Conservation (phyloP, 805 yeast genomes). For the Wickerhamiella kazuoi region DNA sequence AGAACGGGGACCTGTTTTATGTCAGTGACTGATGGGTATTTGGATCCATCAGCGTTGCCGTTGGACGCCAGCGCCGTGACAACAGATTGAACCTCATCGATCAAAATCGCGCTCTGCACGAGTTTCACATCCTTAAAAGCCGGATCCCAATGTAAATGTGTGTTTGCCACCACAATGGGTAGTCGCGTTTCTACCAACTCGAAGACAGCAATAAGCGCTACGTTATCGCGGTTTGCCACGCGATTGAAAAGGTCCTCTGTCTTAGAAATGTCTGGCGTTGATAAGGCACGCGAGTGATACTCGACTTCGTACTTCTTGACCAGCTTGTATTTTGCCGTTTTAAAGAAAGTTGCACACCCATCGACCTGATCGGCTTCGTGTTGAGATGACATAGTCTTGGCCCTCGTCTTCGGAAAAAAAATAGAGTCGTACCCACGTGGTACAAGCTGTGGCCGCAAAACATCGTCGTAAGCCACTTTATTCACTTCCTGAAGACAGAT, state of each 20-base stretch:
- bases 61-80: slow-evolving; percentile 29
- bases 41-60: slow-evolving; percentile 17
- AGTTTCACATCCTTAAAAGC: slow-evolving; percentile 89
- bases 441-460: slow-evolving; percentile 61
- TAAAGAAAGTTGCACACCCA: slow-evolving; percentile 93
- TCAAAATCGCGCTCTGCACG: slow-evolving; percentile 78
- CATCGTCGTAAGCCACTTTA: slow-evolving; percentile 65
- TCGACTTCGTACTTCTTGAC: slow-evolving; percentile 60
- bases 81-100: slow-evolving; percentile 68
- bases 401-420: slow-evolving; percentile 77
- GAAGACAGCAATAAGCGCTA: slow-evolving; percentile 61
- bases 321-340: slow-evolving; percentile 47
- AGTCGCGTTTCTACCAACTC: slow-evolving; percentile 60
- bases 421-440: slow-evolving; percentile 63
- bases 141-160: slow-evolving; percentile 98
- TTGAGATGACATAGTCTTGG: slow-evolving; percentile 59
- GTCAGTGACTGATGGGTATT: slow-evolving; percentile 25
- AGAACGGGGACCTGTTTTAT: slow-evolving; percentile 49
- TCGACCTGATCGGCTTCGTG: slow-evolving; percentile 83
- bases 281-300: slow-evolving; percentile 37
- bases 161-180: slow-evolving; percentile 58
- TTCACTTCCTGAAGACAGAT: slow-evolving; percentile 94
- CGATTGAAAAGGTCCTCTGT: slow-evolving; percentile 90
- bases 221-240: slow-evolving; percentile 87
- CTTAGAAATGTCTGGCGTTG: slow-evolving; percentile 61